Base-by-base conservation (phyloP, 805 yeast species). In the Ogataea polymorpha region DNA sequence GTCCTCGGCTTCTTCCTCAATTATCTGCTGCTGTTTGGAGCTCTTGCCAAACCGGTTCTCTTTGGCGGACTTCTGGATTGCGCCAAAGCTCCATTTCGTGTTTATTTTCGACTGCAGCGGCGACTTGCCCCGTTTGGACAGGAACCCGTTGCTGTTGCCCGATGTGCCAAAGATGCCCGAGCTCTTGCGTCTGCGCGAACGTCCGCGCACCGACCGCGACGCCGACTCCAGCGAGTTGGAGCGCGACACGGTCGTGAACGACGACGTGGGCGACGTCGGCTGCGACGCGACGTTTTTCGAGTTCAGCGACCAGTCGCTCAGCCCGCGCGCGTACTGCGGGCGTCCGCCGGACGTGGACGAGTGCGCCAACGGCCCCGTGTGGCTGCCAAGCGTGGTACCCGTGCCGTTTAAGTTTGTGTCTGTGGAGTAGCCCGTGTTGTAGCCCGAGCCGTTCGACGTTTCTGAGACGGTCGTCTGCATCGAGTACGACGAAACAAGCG, bases 401-500 rank as follows among this genome's bases (percentile, higher is more conserved):
- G 35, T 13, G 6, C 18, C 31, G 12, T 37, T 37, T 3, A 4
- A 16, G 28, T 31, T 31, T 5, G 41, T 32, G 31, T 65, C 69
- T 0, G 68, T 62, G 2, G 68, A 64, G 41, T 62, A 63, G 4
- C 67, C 63, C 1, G 68, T 62, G 21, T 55, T 54, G 43, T 63
- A 61, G 0, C 64, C 68, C 2, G 70, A 63, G 0, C 66, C 68
- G 38, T 75, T 72, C 0, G 81, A 75, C 30, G 72, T 68, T 41
- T 77, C 82, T 0, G 82, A 77, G 28, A 68, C 61, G 3, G 70
- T 68, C 0, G 80, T 73, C 61, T 71, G 62, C 2, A 68, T 56
- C 0, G 80, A 74, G 39, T 70, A 69, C 16, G 75, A 72, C 0
- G 83, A 78, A 1, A 77, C 55, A 28, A 70, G 67, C 1, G 84